Conservation (phyloP, 2,329 filamentous ascomycete species). For the Fusarium marasasianum region DNA sequence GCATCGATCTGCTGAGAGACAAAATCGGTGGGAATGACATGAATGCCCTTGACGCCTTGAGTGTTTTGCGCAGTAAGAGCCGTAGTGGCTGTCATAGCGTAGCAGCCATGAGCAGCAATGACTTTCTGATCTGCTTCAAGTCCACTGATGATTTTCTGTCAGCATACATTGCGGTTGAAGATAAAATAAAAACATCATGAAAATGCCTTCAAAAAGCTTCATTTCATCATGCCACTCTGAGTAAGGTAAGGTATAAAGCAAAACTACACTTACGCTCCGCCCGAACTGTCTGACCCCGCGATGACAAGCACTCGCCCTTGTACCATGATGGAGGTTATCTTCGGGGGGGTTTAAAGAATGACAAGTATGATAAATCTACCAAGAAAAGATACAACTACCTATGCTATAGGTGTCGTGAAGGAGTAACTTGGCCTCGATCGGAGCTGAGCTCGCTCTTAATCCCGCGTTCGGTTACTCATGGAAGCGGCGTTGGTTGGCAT, state of each 20-base stretch:
- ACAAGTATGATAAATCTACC: no score
- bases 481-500: not conserved
- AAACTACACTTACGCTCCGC: conserved; percentile 73
- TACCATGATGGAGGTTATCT: conserved; percentile 44
- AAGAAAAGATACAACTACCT: not conserved
- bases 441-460: conserved; percentile 8
- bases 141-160: conserved; percentile 64
- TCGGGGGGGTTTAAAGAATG: not conserved
- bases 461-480: conserved; percentile 18
- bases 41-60: conserved; percentile 81
- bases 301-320: conserved; percentile 75
- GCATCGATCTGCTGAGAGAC: conserved; percentile 87
- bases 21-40: conserved; percentile 80
- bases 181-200: not conserved
- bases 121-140: conserved; percentile 97
- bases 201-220: not conserved
- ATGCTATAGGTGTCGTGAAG: not conserved
- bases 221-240: conserved; percentile 10
- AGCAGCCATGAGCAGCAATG: conserved; percentile 89
- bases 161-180: not conserved
- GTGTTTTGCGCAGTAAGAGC: conserved; percentile 98
- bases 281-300: conserved; percentile 89
- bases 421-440: not conserved
- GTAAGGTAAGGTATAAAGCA: not conserved
- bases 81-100: conserved; percentile 95